These are phyloP conservation scores for Botrytis sinoallii DNA, from an alignment of 2,329 filamentous ascomycete genomes.

Conservation along the genomic window DNA sequence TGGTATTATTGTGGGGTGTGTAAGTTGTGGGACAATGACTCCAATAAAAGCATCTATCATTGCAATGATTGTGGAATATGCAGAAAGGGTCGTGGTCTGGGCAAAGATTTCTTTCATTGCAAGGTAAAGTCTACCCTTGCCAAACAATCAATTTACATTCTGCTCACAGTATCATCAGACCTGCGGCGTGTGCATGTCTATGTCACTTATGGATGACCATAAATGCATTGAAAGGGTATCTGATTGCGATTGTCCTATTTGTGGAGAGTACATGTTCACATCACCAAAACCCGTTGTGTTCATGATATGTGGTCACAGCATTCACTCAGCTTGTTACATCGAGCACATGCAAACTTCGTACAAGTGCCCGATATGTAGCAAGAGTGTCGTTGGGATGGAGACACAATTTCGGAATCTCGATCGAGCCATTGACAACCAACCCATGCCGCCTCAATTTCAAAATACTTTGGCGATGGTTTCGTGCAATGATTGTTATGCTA, in stretches of 20 bases:
- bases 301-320: slow-evolving; percentile 93
- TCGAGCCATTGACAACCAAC: slow-evolving; percentile 79
- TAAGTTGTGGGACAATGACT: slow-evolving; percentile 95
- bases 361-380: slow-evolving; percentile 94
- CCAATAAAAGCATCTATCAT: slow-evolving; percentile 89
- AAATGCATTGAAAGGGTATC: slow-evolving; percentile 93
- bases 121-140: slow-evolving; percentile 59
- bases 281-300: slow-evolving; percentile 86
- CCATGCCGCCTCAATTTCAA: slow-evolving; percentile 83
- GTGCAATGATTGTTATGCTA: slow-evolving; percentile 92
- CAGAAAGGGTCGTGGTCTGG: slow-evolving; percentile 81
- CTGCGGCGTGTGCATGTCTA: slow-evolving; percentile 92
- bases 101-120: slow-evolving; percentile 98
- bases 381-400: slow-evolving; percentile 97
- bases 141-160: background rate
- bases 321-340: slow-evolving; percentile 85
- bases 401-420: slow-evolving; percentile 89
- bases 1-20: slow-evolving; percentile 93
- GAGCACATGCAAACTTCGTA: slow-evolving; percentile 88
- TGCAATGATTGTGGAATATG: slow-evolving; percentile 96
- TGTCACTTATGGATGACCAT: slow-evolving; percentile 78
- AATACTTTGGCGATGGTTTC: slow-evolving; percentile 79
- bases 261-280: slow-evolving; percentile 93
- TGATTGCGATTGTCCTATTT: slow-evolving; percentile 95
- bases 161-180: slow-evolving; percentile 50